Evolutionary conservation across 441 rosid genomes (phyloP), one percentile per base, ranked within the genome.

Genomic region (Lepidium campestre): DNA sequence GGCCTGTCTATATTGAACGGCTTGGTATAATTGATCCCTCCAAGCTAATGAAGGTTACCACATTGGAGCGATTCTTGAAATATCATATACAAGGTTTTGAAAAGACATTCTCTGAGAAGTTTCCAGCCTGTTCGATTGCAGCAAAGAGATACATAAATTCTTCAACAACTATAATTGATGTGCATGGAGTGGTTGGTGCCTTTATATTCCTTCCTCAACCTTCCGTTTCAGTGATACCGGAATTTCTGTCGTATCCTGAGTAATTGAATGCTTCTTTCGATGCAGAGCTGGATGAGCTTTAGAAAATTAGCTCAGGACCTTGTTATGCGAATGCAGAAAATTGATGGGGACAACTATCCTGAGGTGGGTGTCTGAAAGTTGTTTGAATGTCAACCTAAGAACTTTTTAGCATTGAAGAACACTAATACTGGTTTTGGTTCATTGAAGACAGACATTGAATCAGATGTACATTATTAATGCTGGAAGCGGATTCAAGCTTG

Each of bases 301-400:
- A 85, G 93, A 73, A 93, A 88, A 82, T 41, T 80, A 73, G 97
- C 98, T 46, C 89, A 86, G 74, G 98, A 90, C 69, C 85, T 88
- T 67, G 87, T 93, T 14, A 84, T 90, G 93, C 87, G 85, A 50
- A 84, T 93, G 73, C 98, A 93, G 82, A 93, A 93, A 76, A 86
- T 90, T 68, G 98, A 93, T 42, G 92, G 96, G 19, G 98, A 90
- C 70, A 93, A 93, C 87, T 93, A 93, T 63, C 98, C 98, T 20
- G 98, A 93, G 97, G 98, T 90, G 68, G 72, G 70, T 82, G 70
- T 37, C 36, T 72, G 58, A 56, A 71, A 63, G 59, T 40, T 71
- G 18, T 19, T 7, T 56, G 58, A 61, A 13, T 61, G 65, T n/a
- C 39, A 67, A 29, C 5, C 2, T 66, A 10, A 25, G 32, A 5